Base-by-base conservation (phyloP, 1,139 yeast genomes). In the Suhomyces anneliseae region DNA sequence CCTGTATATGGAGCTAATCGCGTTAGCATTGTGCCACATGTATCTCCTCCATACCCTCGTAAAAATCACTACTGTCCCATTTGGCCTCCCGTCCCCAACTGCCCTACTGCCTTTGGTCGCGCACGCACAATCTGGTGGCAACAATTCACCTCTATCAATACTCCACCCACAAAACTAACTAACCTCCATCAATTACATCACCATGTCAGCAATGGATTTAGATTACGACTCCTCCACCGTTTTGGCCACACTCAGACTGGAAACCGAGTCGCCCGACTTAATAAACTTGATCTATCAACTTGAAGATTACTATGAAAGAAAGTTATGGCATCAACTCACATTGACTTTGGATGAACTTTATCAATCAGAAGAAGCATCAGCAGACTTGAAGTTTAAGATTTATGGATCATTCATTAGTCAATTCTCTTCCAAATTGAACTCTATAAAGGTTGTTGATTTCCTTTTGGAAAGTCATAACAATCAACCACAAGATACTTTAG, bases 241-340 rank as follows among this genome's bases (percentile, higher is more conserved):
- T 12, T 76, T 90, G 56, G 83, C 86, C 39, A 77, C 85, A 4
- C 73, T 92, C 49, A 81, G 97, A 50, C 78, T 79, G 64, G 88
- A 85, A 60, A 76, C 83, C 8, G 88, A 84, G 47, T 76, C 82
- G 0, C 82, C 85, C 37, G 81, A 88, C 38, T 64, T 82, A 39
- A 77, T 81, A n/a, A 79, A 83, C 37, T 69, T 82, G 39, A 80
- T 87, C 57, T 85, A 84, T 61, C 83, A 85, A 48, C 80, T 93
- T 63, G 98, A 92, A 62, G 97, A 90, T 59, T 76, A 76, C 53
- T 88, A 90, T 70, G 97, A 92, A 64, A 79, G 96, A 58, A 90
- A 89, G 73, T 76, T 81, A 59, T 81, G 84, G 84, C 81, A 75
- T 61, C 96, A 89, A 70, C 79, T 93, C 62, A 89, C 97, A 2